Conservation (phyloP, 2,329 filamentous ascomycete genomes). For the Diaporthe destruens region DNA sequence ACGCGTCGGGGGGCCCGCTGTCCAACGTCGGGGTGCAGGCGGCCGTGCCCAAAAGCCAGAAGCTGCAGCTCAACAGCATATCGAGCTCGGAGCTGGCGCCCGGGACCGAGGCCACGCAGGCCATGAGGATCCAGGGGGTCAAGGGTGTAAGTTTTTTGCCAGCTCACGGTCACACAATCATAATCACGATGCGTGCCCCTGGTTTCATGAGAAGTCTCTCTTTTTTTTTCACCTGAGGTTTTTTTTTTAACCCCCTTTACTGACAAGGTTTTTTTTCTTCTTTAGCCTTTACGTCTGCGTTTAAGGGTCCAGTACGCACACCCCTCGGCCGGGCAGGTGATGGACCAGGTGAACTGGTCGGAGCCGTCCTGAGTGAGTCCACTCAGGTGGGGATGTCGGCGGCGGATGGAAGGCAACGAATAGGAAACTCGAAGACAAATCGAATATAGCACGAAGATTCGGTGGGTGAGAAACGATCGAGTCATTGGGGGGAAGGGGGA, state of each 20-base stretch:
- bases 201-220: too few species aligned
- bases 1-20: slow-evolving; percentile 74
- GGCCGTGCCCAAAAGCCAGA: slow-evolving; percentile 96
- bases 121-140: slow-evolving; percentile 87
- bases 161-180: too few species aligned
- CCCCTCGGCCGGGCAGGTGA: slow-evolving; percentile 76
- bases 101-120: slow-evolving; percentile 87
- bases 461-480: slow-evolving; percentile 18
- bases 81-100: slow-evolving; percentile 81
- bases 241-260: slow-evolving; percentile 1
- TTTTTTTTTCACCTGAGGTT: not conserved
- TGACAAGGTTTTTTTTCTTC: slow-evolving; percentile 17
- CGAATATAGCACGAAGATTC: slow-evolving; percentile 25
- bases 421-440: not conserved
- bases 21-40: slow-evolving; percentile 88
- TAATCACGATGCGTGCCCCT: too few species aligned
- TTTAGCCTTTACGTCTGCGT: slow-evolving; percentile 83
- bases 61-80: slow-evolving; percentile 90
- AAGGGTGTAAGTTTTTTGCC: slow-evolving; percentile 80
- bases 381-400: not conserved
- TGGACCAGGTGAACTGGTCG: slow-evolving; percentile 97
- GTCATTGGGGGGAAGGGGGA: not conserved
- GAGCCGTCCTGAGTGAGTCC: slow-evolving; percentile 69
- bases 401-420: slow-evolving; percentile 3
- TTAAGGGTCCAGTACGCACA: slow-evolving; percentile 86